These are phyloP conservation scores for Aspergillus carlsbadensis DNA, from an alignment of 495 filamentous ascomycete species.

Conservation along the genomic window DNA sequence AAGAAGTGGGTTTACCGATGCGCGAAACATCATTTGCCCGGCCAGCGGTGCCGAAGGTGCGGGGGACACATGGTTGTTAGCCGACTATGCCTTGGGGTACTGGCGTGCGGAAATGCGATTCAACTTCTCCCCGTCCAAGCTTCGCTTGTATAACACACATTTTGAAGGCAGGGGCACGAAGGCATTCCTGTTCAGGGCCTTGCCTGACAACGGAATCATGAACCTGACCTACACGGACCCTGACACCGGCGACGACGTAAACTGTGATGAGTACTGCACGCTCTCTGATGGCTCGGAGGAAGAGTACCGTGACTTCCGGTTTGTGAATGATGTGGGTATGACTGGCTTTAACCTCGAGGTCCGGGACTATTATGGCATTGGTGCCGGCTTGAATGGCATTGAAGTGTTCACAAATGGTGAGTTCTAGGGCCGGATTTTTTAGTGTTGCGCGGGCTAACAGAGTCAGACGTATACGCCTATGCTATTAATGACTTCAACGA, in stretches of 20 bases:
- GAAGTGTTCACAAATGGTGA: conserved; percentile 79
- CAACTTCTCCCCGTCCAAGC: conserved; percentile 77
- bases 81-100: conserved; percentile 75
- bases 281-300: conserved; percentile 64
- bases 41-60: conserved; percentile 60
- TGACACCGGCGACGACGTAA: conserved; percentile 57
- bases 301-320: conserved; percentile 82
- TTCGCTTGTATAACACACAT: conserved; percentile 88
- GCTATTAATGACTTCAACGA: conserved; percentile 88
- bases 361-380: conserved; percentile 77
- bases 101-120: conserved; percentile 84
- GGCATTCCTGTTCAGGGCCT: conserved; percentile 76
- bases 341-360: conserved; percentile 83
- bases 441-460: conserved; percentile 15
- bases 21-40: conserved; percentile 83
- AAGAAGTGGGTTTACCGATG: conserved; percentile 67
- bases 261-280: conserved; percentile 77
- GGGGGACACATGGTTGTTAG: conserved; percentile 79
- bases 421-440: conserved; percentile 8
- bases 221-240: conserved; percentile 90
- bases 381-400: conserved; percentile 84
- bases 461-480: conserved; percentile 73
- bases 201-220: conserved; percentile 90
- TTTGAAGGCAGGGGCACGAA: conserved; percentile 82
- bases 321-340: conserved; percentile 89